A percentile compares a stretch with the other conserved stretches of the same genome.
These are phyloP conservation scores for Cytospora schulzeri DNA, from an alignment of 2,329 filamentous ascomycete species.

Conservation along the genomic window DNA sequence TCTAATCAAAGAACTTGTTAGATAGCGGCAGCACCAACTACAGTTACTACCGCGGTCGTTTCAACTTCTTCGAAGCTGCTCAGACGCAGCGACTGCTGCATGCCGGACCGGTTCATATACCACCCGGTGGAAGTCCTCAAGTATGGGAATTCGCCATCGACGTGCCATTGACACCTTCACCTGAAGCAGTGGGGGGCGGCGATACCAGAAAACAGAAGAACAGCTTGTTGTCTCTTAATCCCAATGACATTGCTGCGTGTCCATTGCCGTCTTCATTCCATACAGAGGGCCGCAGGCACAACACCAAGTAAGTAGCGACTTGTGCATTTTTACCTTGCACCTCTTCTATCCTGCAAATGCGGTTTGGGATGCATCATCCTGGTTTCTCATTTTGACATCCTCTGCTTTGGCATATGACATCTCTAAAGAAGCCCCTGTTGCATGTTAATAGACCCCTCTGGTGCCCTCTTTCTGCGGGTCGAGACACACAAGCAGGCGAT, in stretches of 20 bases:
- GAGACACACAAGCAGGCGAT: neutral
- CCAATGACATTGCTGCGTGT: constrained; percentile 16
- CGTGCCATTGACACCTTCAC: constrained; percentile 31
- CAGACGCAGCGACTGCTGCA: constrained; percentile 14
- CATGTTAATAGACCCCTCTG: no score
- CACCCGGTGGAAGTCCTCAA: constrained; percentile 4
- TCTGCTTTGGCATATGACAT: no score
- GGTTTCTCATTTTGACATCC: no score
- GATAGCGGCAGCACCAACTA: neutral
- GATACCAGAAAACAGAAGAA: constrained; percentile 6
- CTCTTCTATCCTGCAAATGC: no score
- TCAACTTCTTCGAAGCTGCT: constrained; percentile 32
- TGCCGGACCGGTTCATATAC: constrained; percentile 35
- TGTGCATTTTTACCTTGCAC: no score
- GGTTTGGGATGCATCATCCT: no score
- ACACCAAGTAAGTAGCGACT: neutral
- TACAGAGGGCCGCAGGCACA: neutral
- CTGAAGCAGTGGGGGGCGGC: constrained; percentile 2
- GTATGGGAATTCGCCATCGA: constrained; percentile 37
- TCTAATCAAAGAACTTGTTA: neutral
- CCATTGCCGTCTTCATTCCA: constrained; percentile 27
- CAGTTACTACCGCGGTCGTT: constrained; percentile 31
- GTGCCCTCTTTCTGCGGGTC: neutral
- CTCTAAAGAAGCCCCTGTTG: no score
- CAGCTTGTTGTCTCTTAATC: constrained; percentile 28